Conservation (phyloP, 2,329 filamentous ascomycete species). For the Pseudogymnoascus sp. region DNA sequence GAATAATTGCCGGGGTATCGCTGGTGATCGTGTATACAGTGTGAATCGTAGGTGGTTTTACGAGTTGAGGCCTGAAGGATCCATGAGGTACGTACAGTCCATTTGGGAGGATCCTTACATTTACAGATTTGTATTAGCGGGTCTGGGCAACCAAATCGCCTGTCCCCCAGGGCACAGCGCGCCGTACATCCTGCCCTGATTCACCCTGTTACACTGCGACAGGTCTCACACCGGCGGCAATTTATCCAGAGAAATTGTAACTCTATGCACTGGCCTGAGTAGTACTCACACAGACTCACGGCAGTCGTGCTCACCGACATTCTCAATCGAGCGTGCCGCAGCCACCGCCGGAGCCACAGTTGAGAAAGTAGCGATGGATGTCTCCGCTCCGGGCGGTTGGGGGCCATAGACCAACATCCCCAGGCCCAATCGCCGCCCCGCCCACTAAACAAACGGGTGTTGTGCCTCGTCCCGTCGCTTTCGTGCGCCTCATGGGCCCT, state of each 20-base stretch:
- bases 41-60: background rate
- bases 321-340: background rate
- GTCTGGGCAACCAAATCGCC: background rate
- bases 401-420: background rate
- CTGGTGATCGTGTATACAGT: background rate
- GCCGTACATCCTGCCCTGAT: background rate
- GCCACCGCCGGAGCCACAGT: background rate
- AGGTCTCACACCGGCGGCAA: background rate
- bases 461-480: background rate
- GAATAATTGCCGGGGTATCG: background rate
- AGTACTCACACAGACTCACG: background rate
- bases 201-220: background rate
- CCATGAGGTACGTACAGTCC: background rate
- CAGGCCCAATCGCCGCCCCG: background rate
- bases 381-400: background rate
- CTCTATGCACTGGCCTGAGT: too few relatives aligned
- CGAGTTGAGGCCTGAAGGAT: background rate
- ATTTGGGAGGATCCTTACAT: background rate
- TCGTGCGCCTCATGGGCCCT: background rate
- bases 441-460: background rate
- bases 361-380: background rate
- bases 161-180: background rate
- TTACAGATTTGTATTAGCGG: background rate
- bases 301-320: background rate
- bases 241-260: background rate